A percentile compares a stretch with the other conserved stretches of the same genome.
phyloP scores from a whole-genome alignment of 352 stramenopile species.

The Elongisporangium anandrum region DNA sequence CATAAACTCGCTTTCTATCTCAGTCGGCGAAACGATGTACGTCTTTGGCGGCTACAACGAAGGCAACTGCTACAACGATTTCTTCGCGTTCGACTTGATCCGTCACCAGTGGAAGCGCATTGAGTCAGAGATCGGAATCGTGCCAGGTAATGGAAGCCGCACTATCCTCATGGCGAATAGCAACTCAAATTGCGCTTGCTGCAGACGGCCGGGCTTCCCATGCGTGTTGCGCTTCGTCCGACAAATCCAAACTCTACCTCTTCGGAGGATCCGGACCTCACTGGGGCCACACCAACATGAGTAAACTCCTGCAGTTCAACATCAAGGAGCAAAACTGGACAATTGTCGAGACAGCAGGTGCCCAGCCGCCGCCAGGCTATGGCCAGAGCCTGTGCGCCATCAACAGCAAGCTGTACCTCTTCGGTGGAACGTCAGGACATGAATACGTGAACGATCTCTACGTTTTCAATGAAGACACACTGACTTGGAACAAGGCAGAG shows the following conservation, averaged over 20 bases:
- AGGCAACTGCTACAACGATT: conserved; percentile 82
- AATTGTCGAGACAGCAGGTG: conserved; percentile 64
- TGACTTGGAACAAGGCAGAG: conserved; percentile 71
- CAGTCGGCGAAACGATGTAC: conserved; percentile 80
- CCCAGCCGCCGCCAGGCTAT: conserved; percentile 65
- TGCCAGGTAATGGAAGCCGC: conserved; percentile 31
- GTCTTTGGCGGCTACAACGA: conserved; percentile 85
- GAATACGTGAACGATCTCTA: conserved; percentile 86
- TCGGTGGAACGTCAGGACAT: conserved; percentile 73
- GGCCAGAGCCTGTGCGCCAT: conserved; percentile 74
- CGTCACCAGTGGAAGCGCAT: conserved; percentile 77
- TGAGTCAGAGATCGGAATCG: conserved; percentile 69
- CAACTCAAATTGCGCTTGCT: conserved; percentile 1
- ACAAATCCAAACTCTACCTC: conserved; percentile 74
- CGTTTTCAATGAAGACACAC: conserved; percentile 71
- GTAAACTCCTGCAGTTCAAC: conserved; percentile 76
- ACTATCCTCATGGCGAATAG: background rate
- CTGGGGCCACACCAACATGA: no score
- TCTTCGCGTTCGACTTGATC: conserved; percentile 79
- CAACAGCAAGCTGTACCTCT: conserved; percentile 79
- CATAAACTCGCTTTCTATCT: no score
- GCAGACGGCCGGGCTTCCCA: conserved; percentile 70
- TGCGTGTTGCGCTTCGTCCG: conserved; percentile 66
- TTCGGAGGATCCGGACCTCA: conserved; percentile 74
- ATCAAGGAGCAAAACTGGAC: conserved; percentile 79